Percentiles rank a stretch among this genome's conserved stretches.
phyloP scores from a whole-genome alignment of 1,284 basidiomycete species.

The Boletus subluridellus region DNA sequence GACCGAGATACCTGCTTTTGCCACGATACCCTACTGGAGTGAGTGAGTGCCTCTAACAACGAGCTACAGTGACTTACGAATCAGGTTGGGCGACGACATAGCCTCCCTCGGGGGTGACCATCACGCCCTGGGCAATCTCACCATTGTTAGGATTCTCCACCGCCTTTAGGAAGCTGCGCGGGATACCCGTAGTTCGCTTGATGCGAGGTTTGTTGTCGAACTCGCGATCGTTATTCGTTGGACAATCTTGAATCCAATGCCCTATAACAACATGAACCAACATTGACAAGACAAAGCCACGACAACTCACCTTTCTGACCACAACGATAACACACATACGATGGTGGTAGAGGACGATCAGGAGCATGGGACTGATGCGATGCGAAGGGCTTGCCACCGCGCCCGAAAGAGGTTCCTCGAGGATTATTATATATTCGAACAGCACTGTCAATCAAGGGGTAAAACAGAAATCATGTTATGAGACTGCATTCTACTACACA shows the following conservation, averaged over 20 bases:
- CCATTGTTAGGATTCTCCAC: constrained; percentile 83
- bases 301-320: constrained; percentile 84
- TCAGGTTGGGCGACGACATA: constrained; percentile 95
- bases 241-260: constrained; percentile 99
- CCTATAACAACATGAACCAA: constrained; percentile 46
- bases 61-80: constrained; percentile 53
- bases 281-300: not conserved
- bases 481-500: constrained; percentile 62
- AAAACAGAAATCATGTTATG: constrained; percentile 54
- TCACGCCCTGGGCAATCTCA: constrained; percentile 78
- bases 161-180: constrained; percentile 94
- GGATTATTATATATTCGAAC: constrained; percentile 65
- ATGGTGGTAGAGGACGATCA: constrained; percentile 77
- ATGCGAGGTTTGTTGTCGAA: constrained; percentile 94
- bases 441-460: constrained; percentile 51
- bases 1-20: constrained; percentile 82
- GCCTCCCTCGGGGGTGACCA: constrained; percentile 95
- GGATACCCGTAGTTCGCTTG: constrained; percentile 97
- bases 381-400: constrained; percentile 60
- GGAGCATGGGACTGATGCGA: constrained; percentile 47
- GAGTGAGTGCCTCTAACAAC: constrained; percentile 1
- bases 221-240: constrained; percentile 93
- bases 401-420: constrained; percentile 54
- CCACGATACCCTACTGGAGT: constrained; percentile 71
- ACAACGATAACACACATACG: constrained; percentile 99